phyloP scores from a whole-genome alignment of 305 asterid genomes.

The Solanum aculeatissimum region DNA sequence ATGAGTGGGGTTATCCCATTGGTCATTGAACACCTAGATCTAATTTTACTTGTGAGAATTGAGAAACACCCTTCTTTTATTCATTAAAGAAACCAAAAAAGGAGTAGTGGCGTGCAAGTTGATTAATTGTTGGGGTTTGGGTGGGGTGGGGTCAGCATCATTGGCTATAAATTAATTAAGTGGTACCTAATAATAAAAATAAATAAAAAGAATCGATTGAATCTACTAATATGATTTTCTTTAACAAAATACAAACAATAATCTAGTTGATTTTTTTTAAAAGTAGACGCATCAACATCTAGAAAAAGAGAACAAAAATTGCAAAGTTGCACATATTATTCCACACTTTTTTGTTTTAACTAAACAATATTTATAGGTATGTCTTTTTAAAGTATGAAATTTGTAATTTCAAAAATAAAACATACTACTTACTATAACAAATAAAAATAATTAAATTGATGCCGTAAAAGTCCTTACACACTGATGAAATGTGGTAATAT shows the following conservation, averaged over 20 bases:
- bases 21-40: not conserved
- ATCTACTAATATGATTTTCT: not conserved
- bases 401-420: not conserved
- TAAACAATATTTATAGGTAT: not conserved
- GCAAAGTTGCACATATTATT: not conserved
- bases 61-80: not conserved
- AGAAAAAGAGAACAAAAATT: not conserved
- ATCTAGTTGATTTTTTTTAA: not conserved
- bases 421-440: too few relatives aligned
- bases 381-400: not conserved
- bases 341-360: not conserved
- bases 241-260: not conserved
- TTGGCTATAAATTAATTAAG: not conserved
- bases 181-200: too few relatives aligned
- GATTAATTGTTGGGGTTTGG: not conserved
- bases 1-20: not conserved
- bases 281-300: not conserved
- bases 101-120: not conserved
- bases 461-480: too few relatives aligned
- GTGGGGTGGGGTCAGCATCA: not conserved
- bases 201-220: too few relatives aligned
- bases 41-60: not conserved
- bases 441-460: not conserved
- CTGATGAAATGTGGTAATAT: too few relatives aligned
- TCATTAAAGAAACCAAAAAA: not conserved